Conservation (phyloP, 768 basidiomycete genomes). For the Serendipita vermifera region DNA sequence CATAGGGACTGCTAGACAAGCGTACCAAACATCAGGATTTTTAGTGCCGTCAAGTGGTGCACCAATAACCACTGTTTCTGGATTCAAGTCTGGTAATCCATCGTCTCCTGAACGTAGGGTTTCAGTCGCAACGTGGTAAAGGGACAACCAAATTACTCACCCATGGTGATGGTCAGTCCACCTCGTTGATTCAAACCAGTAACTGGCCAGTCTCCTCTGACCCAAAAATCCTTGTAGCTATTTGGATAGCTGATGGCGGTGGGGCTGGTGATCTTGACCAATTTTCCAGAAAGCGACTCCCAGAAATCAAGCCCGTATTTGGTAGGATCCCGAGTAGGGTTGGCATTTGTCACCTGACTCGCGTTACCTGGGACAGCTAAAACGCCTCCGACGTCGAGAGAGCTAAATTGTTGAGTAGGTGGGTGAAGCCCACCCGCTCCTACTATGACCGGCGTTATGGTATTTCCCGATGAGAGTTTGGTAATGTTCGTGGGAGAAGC, state of each 20-base stretch:
- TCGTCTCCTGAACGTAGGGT: conserved; percentile 28
- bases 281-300: conserved; percentile 46
- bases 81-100: conserved; percentile 43
- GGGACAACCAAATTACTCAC: conserved; percentile 20
- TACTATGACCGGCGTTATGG: conserved; percentile 37
- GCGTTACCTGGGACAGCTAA: conserved; percentile 44
- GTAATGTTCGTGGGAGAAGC: conserved; percentile 32
- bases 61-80: conserved; percentile 44
- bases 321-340: conserved; percentile 37
- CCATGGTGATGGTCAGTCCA: conserved; percentile 39
- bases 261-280: conserved; percentile 41
- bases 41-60: conserved; percentile 39
- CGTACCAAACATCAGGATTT: conserved; percentile 29
- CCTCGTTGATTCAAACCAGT: conserved; percentile 44
- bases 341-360: conserved; percentile 32
- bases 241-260: conserved; percentile 38
- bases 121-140: neutral
- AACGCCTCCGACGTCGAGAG: conserved; percentile 37
- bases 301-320: conserved; percentile 50
- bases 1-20: neutral
- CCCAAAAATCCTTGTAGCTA: conserved; percentile 42
- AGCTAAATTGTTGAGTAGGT: conserved; percentile 35
- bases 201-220: conserved; percentile 42
- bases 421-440: conserved; percentile 38
- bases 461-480: conserved; percentile 34